Evolutionary conservation across 495 filamentous ascomycete species (phyloP).

Genomic region (Talaromyces proteolyticus): DNA sequence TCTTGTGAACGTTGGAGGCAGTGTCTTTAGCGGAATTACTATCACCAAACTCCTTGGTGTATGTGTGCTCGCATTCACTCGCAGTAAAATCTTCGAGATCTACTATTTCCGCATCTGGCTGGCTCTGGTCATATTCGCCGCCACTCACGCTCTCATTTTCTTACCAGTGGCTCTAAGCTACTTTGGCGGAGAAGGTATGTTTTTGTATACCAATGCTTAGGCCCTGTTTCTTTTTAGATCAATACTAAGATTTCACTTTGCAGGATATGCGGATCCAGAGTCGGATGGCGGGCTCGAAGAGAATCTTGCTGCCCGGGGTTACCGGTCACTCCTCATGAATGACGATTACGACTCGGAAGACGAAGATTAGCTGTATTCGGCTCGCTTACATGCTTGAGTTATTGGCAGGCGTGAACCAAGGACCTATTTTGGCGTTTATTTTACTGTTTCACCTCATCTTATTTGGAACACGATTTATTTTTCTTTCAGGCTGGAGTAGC

Average conservation of each 20-base stretch:
- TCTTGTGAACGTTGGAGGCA: conserved; percentile 86
- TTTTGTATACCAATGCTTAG: background rate
- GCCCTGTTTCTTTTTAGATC: background rate
- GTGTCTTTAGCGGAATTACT: conserved; percentile 93
- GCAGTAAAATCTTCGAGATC: conserved; percentile 98
- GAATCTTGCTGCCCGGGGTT: conserved; percentile 57
- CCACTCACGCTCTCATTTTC: conserved; percentile 82
- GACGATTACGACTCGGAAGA: conserved; percentile 49
- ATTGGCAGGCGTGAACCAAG: too few species aligned
- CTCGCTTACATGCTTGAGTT: too few species aligned
- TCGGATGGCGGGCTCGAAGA: conserved; percentile 80
- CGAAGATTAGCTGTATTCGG: conserved; percentile 23
- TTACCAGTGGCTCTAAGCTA: conserved; percentile 86
- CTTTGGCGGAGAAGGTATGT: conserved; percentile 72
- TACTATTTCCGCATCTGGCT: conserved; percentile 98
- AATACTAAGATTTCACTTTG: background rate
- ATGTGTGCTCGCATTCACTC: conserved; percentile 84
- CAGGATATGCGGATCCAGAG: conserved; percentile 79
- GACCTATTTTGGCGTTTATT: too few species aligned
- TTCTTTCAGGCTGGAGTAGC: background rate
- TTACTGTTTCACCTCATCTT: too few species aligned
- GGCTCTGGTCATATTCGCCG: conserved; percentile 83
- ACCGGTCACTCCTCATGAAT: conserved; percentile 43
- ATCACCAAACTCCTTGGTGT: conserved; percentile 93
- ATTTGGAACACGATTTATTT: too few species aligned